phyloP scores from a whole-genome alignment of 352 stramenopile genomes.

The Blastocystis sp. region DNA sequence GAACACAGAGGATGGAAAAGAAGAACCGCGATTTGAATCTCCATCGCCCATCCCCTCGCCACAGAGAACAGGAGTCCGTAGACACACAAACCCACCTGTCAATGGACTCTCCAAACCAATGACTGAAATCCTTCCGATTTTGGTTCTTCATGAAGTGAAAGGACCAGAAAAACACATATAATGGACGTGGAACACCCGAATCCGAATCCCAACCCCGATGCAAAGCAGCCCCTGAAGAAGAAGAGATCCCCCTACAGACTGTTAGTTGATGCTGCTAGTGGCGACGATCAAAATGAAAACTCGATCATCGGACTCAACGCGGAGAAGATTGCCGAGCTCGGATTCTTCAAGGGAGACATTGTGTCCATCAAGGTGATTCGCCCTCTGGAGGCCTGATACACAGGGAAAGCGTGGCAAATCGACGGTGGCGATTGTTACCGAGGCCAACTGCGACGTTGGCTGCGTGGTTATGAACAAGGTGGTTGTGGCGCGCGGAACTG shows the following conservation, averaged over 20 bases:
- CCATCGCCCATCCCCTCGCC: too few relatives aligned
- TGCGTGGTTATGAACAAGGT: slow-evolving; percentile 98
- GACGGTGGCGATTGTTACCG: slow-evolving; percentile 95
- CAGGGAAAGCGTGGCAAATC: slow-evolving; percentile 93
- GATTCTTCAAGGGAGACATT: slow-evolving; percentile 96
- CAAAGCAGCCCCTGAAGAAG: slow-evolving; percentile 74
- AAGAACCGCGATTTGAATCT: too few relatives aligned
- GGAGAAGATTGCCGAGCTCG: slow-evolving; percentile 93
- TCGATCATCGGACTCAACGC: slow-evolving; percentile 86
- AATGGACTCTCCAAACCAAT: neutral
- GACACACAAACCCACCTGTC: too few relatives aligned
- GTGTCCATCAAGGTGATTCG: slow-evolving; percentile 88
- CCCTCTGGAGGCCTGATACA: neutral
- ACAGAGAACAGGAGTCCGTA: too few relatives aligned
- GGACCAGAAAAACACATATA: slow-evolving; percentile 18
- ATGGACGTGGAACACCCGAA: slow-evolving; percentile 60
- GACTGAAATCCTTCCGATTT: slow-evolving; percentile 31
- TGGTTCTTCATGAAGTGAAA: neutral
- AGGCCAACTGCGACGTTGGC: slow-evolving; percentile 93
- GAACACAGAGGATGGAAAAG: too few relatives aligned
- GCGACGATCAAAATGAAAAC: slow-evolving; percentile 89
- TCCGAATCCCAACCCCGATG: slow-evolving; percentile 45
- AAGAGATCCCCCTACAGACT: slow-evolving; percentile 95
- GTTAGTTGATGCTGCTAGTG: slow-evolving; percentile 92
- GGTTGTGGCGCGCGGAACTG: neutral